phyloP scores from a whole-genome alignment of 2,329 filamentous ascomycete genomes.

The Grosmannia clavigera region DNA sequence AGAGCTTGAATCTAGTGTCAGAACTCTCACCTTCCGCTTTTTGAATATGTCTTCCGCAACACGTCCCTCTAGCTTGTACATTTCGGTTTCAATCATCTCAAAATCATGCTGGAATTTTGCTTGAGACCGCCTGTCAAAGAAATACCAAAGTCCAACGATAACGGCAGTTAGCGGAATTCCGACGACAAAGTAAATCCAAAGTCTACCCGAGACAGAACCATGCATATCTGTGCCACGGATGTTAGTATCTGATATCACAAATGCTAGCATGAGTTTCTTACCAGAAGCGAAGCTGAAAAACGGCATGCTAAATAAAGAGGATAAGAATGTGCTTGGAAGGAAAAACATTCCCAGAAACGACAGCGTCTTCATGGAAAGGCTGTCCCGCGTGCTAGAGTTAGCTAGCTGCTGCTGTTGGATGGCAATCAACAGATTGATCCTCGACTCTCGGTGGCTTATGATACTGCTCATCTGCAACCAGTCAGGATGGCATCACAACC shows the following conservation, averaged over 20 bases:
- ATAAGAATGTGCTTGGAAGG: slow-evolving; percentile 5
- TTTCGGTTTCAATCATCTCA: not conserved
- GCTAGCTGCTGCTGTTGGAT: slow-evolving; percentile 14
- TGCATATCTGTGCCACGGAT: not conserved
- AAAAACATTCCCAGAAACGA: slow-evolving; percentile 3
- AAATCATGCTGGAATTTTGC: not conserved
- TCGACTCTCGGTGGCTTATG: slow-evolving; percentile 22
- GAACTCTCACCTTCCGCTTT: not conserved
- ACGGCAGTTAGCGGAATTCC: slow-evolving; percentile 1
- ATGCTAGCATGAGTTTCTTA: not conserved
- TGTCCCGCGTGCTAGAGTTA: slow-evolving; percentile 9
- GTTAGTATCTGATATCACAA: not conserved
- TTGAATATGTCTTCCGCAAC: not conserved
- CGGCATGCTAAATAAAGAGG: slow-evolving; percentile 6
- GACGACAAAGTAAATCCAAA: slow-evolving; percentile 7
- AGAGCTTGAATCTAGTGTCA: no score
- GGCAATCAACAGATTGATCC: slow-evolving; percentile 20
- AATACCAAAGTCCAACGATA: slow-evolving; percentile 1
- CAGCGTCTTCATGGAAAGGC: slow-evolving; percentile 5
- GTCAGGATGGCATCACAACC: not conserved
- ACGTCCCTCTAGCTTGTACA: not conserved
- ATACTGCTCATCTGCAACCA: slow-evolving; percentile 19
- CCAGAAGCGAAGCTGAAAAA: slow-evolving; percentile 3
- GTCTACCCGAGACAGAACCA: not conserved
- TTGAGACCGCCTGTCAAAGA: not conserved